These are phyloP conservation scores for Trametes pubescens DNA, from an alignment of 1,284 basidiomycete species.

Conservation along the genomic window DNA sequence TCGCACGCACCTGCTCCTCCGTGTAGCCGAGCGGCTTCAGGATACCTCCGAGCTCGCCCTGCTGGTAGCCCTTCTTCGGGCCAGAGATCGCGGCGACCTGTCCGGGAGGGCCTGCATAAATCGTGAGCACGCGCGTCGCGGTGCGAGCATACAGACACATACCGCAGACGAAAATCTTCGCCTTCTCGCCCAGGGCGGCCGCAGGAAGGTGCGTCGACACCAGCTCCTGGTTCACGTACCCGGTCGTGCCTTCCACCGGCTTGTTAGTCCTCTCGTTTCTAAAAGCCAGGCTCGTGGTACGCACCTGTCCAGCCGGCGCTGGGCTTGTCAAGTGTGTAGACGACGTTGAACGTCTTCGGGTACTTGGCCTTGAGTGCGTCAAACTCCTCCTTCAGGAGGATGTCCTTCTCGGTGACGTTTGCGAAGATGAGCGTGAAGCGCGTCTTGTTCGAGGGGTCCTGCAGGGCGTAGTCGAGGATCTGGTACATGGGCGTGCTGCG, in stretches of 20 bases:
- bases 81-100: slow-evolving; percentile 86
- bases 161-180: slow-evolving; percentile 93
- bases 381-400: slow-evolving; percentile 86
- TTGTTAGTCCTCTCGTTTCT: slow-evolving; percentile 1
- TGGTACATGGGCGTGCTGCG: slow-evolving; percentile 79
- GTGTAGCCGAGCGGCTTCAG: slow-evolving; percentile 90
- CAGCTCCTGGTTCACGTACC: slow-evolving; percentile 78
- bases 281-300: slow-evolving; percentile 33
- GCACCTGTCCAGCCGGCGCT: slow-evolving; percentile 75
- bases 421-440: slow-evolving; percentile 94
- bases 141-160: slow-evolving; percentile 32
- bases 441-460: slow-evolving; percentile 85
- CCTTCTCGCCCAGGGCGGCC: slow-evolving; percentile 76
- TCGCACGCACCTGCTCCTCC: slow-evolving; percentile 72
- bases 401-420: slow-evolving; percentile 92
- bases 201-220: slow-evolving; percentile 79
- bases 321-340: slow-evolving; percentile 89
- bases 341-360: slow-evolving; percentile 79
- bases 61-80: slow-evolving; percentile 81
- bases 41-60: slow-evolving; percentile 85
- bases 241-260: slow-evolving; percentile 57
- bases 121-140: background rate
- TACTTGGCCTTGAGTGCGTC: slow-evolving; percentile 77
- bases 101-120: slow-evolving; percentile 74
- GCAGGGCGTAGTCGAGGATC: slow-evolving; percentile 77